These are phyloP conservation scores for Diaporthe longicolla DNA, from an alignment of 2,329 filamentous ascomycete species.

Conservation along the genomic window DNA sequence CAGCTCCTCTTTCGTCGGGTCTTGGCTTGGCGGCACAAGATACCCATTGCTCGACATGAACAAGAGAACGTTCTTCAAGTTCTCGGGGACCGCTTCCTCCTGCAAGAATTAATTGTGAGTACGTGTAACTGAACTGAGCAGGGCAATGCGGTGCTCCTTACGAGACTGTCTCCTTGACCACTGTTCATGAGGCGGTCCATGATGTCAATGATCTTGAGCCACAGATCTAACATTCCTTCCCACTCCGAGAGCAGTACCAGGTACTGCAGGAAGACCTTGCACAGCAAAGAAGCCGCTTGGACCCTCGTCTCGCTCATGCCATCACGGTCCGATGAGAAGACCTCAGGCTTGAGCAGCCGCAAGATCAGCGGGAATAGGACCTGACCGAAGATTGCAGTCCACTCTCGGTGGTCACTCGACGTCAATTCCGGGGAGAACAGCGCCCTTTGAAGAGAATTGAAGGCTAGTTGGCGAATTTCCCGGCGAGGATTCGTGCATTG, in stretches of 20 bases:
- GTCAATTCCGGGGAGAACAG: conserved; percentile 88
- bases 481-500: conserved; percentile 96
- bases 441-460: conserved; percentile 86
- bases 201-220: conserved; percentile 92
- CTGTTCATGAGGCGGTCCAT: conserved; percentile 98
- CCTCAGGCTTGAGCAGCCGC: conserved; percentile 90
- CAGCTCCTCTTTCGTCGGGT: conserved; percentile 68
- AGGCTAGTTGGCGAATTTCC: conserved; percentile 90
- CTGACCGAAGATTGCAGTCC: conserved; percentile 94
- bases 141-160: conserved; percentile 64
- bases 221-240: conserved; percentile 91
- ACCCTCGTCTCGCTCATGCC: conserved; percentile 98
- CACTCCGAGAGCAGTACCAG: conserved; percentile 86
- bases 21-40: conserved; percentile 77
- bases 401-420: conserved; percentile 87
- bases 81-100: conserved; percentile 96
- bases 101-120: conserved; percentile 54
- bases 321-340: conserved; percentile 89
- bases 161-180: conserved; percentile 89
- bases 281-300: conserved; percentile 89
- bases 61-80: conserved; percentile 93
- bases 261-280: conserved; percentile 96
- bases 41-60: conserved; percentile 95
- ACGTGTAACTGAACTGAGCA: conserved; percentile 29
- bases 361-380: conserved; percentile 93